Evolutionary conservation across 2,329 filamentous ascomycete genomes (phyloP), one percentile per base, ranked within the genome.

Genomic region (Kalmusia sp.): DNA sequence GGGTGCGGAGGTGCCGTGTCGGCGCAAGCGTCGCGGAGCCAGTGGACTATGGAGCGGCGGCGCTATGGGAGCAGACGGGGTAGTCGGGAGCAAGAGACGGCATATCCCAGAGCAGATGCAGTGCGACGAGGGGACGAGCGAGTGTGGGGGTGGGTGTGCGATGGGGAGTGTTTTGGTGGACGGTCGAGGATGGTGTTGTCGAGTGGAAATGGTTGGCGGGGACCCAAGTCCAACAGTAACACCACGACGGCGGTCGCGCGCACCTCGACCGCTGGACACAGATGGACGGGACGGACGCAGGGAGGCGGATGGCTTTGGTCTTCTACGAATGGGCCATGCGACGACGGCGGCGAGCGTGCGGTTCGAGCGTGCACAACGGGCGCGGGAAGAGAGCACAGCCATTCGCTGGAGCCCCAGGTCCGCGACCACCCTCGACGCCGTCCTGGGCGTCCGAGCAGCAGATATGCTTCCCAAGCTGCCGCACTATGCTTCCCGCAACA

Each of bases 1-100:
- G 56, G 57, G 55, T 56, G 56, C 37, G 62, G 64, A 61, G 63
- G 63, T 69, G 65, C 61, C 52, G 58, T 56, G 53, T 61, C 61
- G 59, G 56, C 34, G 51, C 52, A 41, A 51, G 61, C 59, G 65
- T 70, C 59, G 62, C 68, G 62, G 58, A 55, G 44, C 55, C 57
- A 55, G 51, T 50, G 41, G 56, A 60, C 70, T 72, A 70, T 49
- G 58, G 64, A 51, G 64, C 61, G 31, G 55, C 64, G 49, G 62
- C 58, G 63, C 63, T 40, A 51, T 55, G 62, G 55, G 60, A 53
- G 61, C 51, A 49, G 55, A 52, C 59, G 58, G 39, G 17, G 53
- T 55, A 54, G 60, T 49, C 52, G 58, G 51, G 55, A 58, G 59
- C 60, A 58, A 51, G 51, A 52, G 59, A 55, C 49, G 58, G 64